Evolutionary conservation across 2,329 filamentous ascomycete genomes (phyloP).

Genomic region (Pseudogymnoascus sp.): DNA sequence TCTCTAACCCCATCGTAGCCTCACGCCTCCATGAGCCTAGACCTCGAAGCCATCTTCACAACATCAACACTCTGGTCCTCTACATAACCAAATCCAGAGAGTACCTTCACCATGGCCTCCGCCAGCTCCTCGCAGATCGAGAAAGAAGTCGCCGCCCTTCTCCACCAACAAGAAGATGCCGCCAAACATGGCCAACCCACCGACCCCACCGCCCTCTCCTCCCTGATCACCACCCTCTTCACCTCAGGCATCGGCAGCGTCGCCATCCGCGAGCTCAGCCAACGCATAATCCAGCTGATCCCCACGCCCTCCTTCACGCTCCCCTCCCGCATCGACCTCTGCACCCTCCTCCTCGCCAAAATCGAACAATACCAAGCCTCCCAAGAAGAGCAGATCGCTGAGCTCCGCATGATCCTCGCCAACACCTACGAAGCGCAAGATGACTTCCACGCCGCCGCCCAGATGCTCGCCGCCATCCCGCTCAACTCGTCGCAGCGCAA

Average conservation of each 20-base stretch:
- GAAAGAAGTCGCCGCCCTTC: constrained; percentile 32
- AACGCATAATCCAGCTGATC: constrained; percentile 57
- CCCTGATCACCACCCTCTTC: constrained; percentile 28
- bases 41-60: neutral
- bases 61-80: neutral
- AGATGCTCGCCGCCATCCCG: constrained; percentile 71
- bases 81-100: neutral
- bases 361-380: constrained; percentile 55
- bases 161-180: constrained; percentile 40
- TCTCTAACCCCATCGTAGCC: neutral
- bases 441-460: constrained; percentile 72
- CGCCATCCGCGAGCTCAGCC: constrained; percentile 24
- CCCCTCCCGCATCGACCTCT: constrained; percentile 59
- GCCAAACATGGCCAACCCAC: constrained; percentile 21
- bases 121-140: constrained; percentile 39
- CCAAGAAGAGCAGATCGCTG: constrained; percentile 74
- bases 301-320: constrained; percentile 47
- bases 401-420: constrained; percentile 72
- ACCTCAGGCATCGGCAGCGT: constrained; percentile 27
- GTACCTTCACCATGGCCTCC: constrained; percentile 24
- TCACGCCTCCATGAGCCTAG: neutral
- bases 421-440: constrained; percentile 76
- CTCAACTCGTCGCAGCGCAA: constrained; percentile 83
- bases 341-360: constrained; percentile 56
- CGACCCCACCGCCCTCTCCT: constrained; percentile 23